These are phyloP conservation scores for Elsinoe batatas DNA, from an alignment of 2,329 filamentous ascomycete species.

Conservation along the genomic window DNA sequence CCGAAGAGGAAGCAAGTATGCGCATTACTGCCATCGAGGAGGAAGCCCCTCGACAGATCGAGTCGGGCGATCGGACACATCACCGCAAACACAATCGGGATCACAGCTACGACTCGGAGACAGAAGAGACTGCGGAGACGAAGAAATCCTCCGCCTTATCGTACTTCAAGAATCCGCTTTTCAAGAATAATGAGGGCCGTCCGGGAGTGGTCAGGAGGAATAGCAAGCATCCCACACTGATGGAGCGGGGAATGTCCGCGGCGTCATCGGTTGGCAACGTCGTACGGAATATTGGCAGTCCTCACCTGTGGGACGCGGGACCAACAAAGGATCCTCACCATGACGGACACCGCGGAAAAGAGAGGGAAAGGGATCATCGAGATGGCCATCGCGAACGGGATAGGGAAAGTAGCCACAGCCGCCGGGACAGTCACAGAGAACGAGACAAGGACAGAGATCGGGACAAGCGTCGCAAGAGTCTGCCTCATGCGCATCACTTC, in stretches of 20 bases:
- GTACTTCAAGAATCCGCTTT: constrained; percentile 42
- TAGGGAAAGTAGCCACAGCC: constrained; percentile 14
- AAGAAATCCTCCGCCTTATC: constrained; percentile 33
- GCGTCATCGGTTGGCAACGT: constrained; percentile 27
- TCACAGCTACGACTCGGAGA: constrained; percentile 21
- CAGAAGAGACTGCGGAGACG: constrained; percentile 34
- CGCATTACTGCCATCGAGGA: constrained; percentile 15
- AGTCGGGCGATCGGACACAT: constrained; percentile 12
- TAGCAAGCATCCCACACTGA: constrained; percentile 24
- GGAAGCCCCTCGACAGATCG: constrained; percentile 20
- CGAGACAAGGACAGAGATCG: constrained; percentile 14
- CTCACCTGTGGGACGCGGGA: constrained; percentile 27
- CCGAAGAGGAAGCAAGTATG: constrained; percentile 33
- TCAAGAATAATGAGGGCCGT: constrained; percentile 35
- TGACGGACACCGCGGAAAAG: constrained; percentile 10
- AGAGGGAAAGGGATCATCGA: not conserved
- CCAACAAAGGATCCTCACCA: not conserved
- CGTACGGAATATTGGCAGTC: constrained; percentile 27
- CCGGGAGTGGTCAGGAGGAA: constrained; percentile 35
- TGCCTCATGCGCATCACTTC: constrained; percentile 20
- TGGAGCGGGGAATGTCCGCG: constrained; percentile 29
- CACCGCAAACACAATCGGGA: constrained; percentile 14
- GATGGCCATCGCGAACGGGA: constrained; percentile 18
- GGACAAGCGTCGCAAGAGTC: constrained; percentile 14
- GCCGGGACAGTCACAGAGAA: constrained; percentile 15